A percentile compares a stretch with the other conserved stretches of the same genome.
phyloP scores from a whole-genome alignment of 305 asterid species.

The Fraxinus baroniana region DNA sequence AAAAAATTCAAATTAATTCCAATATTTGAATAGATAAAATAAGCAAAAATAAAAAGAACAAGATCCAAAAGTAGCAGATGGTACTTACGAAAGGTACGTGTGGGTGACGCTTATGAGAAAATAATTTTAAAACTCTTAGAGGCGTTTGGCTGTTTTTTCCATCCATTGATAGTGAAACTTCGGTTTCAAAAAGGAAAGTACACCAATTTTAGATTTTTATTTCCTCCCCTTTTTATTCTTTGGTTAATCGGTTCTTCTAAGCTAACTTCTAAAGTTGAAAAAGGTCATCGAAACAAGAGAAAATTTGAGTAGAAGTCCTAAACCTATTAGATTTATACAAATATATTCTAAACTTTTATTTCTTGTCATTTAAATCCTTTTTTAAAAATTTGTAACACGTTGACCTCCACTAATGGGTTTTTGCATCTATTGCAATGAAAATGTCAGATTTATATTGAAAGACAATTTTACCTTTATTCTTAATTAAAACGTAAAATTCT shows the following conservation, averaged over 20 bases:
- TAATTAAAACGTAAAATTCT: background rate
- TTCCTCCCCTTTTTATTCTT: background rate
- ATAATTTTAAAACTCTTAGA: background rate
- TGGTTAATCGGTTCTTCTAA: background rate
- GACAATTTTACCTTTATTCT: background rate
- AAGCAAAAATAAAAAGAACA: background rate
- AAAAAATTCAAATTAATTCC: background rate
- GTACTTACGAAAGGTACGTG: background rate
- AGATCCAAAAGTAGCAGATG: background rate
- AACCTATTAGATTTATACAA: background rate
- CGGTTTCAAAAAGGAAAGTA: background rate
- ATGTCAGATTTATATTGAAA: background rate
- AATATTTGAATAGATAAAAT: too few relatives aligned
- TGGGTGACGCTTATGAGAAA: background rate
- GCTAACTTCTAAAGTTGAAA: background rate
- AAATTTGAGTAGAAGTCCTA: background rate
- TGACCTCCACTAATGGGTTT: background rate
- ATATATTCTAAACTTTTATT: background rate
- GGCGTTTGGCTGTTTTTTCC: background rate
- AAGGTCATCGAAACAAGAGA: background rate
- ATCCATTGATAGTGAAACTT: background rate
- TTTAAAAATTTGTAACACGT: background rate
- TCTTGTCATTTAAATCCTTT: background rate
- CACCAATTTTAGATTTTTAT: background rate
- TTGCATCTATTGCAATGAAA: background rate